Evolutionary conservation across 78 protist genomes (phyloP), one percentile per base, ranked within the genome.

Genomic region (Dictyostelium purpureum): DNA sequence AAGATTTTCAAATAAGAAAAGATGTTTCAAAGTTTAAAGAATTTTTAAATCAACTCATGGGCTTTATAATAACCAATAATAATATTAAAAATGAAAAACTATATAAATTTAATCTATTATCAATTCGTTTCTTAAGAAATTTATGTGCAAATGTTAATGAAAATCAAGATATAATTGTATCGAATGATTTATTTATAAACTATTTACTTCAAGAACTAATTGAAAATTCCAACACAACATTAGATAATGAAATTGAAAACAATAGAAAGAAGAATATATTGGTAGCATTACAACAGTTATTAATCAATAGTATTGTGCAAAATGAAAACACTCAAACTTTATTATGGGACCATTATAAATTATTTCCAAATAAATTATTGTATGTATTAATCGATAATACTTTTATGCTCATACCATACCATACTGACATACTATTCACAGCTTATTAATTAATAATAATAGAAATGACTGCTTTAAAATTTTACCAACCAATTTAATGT

Each of bases 241-340:
- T 11, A 49, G 24, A 7, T 11, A 49, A 11, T 0, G 2, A 28
- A 63, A 26, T 28, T 33, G n/a, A 21, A 67, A 21, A n/a, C n/a
- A 14, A 21, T n/a, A 11, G 14, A 28, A 26, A 19, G n/a, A n/a
- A 65, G 7, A 65, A 21, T 71, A 71, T 45, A 12, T 4, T 71
- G 26, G 10, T 21, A 4, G 7, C 78, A 70, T 21, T 16, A 24
- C 35, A n/a, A 12, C 90, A 82, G 54, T 9, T 82, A 66, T 52
- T 82, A 18, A 70, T 82, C 28, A 82, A 82, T 70, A n/a, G 54
- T 40, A 82, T 82, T 28, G 90, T 54, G 12, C 42, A n/a, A 38
- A 82, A 82, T 70, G 66, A 66, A 21, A 19, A 1, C 16, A 70
- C 54, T 11, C 90, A 82, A 54, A 24, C 70, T 16, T 11, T 38